Base-by-base conservation (phyloP, 2,329 filamentous ascomycete genomes). In the Podosphaera leucotricha region DNA sequence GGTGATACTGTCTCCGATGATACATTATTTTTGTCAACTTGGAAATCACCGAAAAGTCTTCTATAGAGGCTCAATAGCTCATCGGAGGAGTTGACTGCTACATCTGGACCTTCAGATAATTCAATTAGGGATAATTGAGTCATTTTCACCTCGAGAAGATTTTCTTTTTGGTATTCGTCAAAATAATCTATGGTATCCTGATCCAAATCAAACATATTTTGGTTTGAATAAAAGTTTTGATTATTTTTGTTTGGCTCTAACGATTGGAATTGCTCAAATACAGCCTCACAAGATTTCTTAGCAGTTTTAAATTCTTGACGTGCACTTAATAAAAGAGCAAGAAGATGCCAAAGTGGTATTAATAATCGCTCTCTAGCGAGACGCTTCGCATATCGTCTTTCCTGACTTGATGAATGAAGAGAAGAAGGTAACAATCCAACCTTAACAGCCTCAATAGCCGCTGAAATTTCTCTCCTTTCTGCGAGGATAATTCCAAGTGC, bases 81-180 rank as follows among this genome's bases (percentile, higher is more conserved):
- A 50, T 83, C 75, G 56, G 81, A 86, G 47, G 80, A 77, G 56
- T 93, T 93, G 43, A 95, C 82, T 16, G 90, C 87, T 46, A 78
- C 73, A 46, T 83, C 77, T 0, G 85, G 75, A 1, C 85, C 85
- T 57, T 94, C 85, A 2, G 83, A 64, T 15, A 90, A 64, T 60
- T 95, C 87, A 2, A 90, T 61, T 18, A 98, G 69, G 3, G 80
- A 71, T 47, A 98, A 66, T 55, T 95, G 86, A 10, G 87, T 94
- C 73, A 95, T 92, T 60, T 92, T 92, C 48, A 94, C 76, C 59
- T 95, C 82, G n/a, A 98, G 62, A 37, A 98, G 77, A 41, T 74
- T 72, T 59, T 86, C 82, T 56, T 85, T 92, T 57, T 95, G 86
- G 21, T 75, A 73, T 46, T 77, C 73, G 49, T 84, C 79, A 75